These are phyloP conservation scores for Euphorbia celastroides DNA, from an alignment of 441 rosid genomes.

Conservation along the genomic window DNA sequence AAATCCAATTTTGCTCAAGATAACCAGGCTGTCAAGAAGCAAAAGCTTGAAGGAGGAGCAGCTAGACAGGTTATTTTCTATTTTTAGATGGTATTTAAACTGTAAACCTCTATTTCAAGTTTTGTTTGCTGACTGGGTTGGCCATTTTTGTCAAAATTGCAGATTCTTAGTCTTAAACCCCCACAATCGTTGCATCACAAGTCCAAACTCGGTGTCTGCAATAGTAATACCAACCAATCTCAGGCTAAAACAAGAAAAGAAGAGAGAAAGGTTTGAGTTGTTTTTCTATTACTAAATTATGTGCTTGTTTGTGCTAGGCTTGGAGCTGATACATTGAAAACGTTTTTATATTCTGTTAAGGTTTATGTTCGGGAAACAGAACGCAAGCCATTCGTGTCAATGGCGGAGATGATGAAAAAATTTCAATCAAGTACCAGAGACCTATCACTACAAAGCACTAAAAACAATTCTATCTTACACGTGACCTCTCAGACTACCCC, in stretches of 20 bases:
- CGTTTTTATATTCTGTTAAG: slow-evolving; percentile 29
- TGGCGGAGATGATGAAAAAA: slow-evolving; percentile 84
- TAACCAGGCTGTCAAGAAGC: slow-evolving; percentile 89
- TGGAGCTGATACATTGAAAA: neutral
- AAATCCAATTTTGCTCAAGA: slow-evolving; percentile 63
- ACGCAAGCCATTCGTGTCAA: slow-evolving; percentile 63
- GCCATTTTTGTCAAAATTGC: slow-evolving; percentile 14
- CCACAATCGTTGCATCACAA: slow-evolving; percentile 63
- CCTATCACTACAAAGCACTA: slow-evolving; percentile 44
- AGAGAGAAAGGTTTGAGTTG: slow-evolving; percentile 66
- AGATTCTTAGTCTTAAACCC: slow-evolving; percentile 82
- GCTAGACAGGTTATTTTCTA: slow-evolving; percentile 65
- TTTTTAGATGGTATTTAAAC: neutral
- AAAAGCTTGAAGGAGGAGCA: slow-evolving; percentile 89
- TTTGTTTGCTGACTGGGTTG: slow-evolving; percentile 7
- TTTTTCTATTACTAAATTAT: neutral
- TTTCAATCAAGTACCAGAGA: slow-evolving; percentile 85
- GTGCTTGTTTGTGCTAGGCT: neutral
- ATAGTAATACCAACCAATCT: slow-evolving; percentile 39
- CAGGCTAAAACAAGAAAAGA: slow-evolving; percentile 43
- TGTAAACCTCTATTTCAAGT: neutral
- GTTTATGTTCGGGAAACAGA: slow-evolving; percentile 64
- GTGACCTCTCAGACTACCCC: slow-evolving; percentile 28
- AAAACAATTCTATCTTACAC: slow-evolving; percentile 34
- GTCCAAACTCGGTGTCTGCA: slow-evolving; percentile 59